Evolutionary conservation across 2,329 filamentous ascomycete species (phyloP).

Genomic region (Alternaria gansuensis): DNA sequence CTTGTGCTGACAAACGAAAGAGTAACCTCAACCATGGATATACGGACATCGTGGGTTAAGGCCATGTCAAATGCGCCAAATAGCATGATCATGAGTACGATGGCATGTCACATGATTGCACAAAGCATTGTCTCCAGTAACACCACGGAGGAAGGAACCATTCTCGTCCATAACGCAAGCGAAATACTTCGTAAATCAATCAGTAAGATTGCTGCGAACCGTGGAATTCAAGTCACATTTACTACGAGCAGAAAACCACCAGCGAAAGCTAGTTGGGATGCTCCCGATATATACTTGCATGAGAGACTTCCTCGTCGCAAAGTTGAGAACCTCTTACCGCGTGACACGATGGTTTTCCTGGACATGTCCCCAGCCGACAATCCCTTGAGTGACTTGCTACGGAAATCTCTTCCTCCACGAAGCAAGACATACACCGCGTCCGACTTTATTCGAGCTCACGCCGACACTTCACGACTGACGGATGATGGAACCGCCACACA

Average conservation of each 20-base stretch:
- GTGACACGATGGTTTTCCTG: conserved; percentile 6
- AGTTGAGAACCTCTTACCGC: conserved; percentile 9
- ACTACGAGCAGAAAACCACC: conserved; percentile 11
- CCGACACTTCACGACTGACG: conserved; percentile 5
- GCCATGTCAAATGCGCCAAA: conserved; percentile 5
- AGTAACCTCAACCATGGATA: conserved; percentile 13
- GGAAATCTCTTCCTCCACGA: background rate
- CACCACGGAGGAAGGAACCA: conserved; percentile 11
- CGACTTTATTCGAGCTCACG: conserved; percentile 12
- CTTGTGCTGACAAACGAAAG: conserved; percentile 6
- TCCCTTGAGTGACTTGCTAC: conserved; percentile 8
- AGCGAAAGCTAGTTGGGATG: background rate
- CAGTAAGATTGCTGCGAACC: conserved; percentile 10
- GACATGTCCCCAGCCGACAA: conserved; percentile 11
- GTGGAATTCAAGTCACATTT: conserved; percentile 9
- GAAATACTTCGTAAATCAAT: conserved; percentile 15
- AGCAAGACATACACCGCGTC: background rate
- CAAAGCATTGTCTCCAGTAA: conserved; percentile 15
- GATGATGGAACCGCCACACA: background rate
- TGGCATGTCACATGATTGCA: conserved; percentile 7
- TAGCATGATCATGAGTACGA: conserved; percentile 3
- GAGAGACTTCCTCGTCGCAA: conserved; percentile 5
- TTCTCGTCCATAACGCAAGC: conserved; percentile 13
- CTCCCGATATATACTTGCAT: conserved; percentile 10
- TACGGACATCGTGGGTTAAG: conserved; percentile 7